These are phyloP conservation scores for Penicillium atrosanguineum DNA, from an alignment of 495 filamentous ascomycete species.

Conservation along the genomic window DNA sequence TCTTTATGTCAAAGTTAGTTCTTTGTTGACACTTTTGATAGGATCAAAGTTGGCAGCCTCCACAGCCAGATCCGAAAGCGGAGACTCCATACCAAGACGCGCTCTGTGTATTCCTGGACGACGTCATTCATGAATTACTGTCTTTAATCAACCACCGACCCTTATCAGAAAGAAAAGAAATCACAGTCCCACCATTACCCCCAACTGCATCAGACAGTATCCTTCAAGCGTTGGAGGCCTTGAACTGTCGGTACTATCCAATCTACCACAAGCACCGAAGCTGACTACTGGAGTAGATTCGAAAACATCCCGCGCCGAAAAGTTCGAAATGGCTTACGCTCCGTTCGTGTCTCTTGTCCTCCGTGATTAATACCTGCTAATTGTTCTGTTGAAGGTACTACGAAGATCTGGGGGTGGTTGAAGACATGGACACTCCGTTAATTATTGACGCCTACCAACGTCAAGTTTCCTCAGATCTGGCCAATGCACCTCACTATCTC, in stretches of 20 bases:
- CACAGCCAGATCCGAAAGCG: constrained; percentile 34
- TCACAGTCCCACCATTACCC: constrained; percentile 29
- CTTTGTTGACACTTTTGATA: constrained; percentile 2
- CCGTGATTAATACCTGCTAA: constrained; percentile 7
- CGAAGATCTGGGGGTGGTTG: constrained; percentile 44
- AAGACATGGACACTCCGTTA: constrained; percentile 38
- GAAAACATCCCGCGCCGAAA: constrained; percentile 22
- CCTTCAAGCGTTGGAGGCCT: constrained; percentile 44
- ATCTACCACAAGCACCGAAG: not conserved
- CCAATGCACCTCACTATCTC: constrained; percentile 30
- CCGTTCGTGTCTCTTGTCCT: constrained; percentile 28
- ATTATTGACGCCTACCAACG: constrained; percentile 41
- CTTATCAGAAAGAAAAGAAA: constrained; percentile 40
- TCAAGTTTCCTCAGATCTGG: constrained; percentile 36
- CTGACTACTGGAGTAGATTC: constrained; percentile 27
- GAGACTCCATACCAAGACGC: constrained; percentile 44
- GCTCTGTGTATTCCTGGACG: constrained; percentile 50
- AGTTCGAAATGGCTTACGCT: constrained; percentile 37
- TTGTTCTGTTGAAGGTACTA: constrained; percentile 28
- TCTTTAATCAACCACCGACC: constrained; percentile 46
- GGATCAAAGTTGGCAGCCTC: constrained; percentile 47
- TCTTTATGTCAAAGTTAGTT: not conserved
- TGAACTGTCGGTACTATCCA: constrained; percentile 39
- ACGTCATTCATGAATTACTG: constrained; percentile 51
- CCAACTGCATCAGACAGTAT: constrained; percentile 38